These are phyloP conservation scores for Tolypocladium ovalisporum DNA, from an alignment of 2,329 filamentous ascomycete species.

Conservation along the genomic window DNA sequence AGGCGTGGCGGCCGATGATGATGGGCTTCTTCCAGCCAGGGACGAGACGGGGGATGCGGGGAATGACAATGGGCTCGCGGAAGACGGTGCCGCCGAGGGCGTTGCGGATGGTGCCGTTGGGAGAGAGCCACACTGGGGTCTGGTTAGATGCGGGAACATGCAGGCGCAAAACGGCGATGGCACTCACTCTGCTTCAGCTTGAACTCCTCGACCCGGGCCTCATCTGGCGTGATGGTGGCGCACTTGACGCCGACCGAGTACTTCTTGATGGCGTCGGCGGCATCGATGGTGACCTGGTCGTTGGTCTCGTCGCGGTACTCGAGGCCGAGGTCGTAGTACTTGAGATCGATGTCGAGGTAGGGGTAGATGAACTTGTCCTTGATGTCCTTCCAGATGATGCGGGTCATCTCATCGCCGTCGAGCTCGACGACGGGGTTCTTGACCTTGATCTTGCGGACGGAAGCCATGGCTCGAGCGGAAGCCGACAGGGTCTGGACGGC, in stretches of 20 bases:
- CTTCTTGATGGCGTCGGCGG: slow-evolving; percentile 96
- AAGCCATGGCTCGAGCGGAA: slow-evolving; percentile 55
- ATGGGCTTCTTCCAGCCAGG: slow-evolving; percentile 98
- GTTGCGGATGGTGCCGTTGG: slow-evolving; percentile 81
- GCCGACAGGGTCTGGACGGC: slow-evolving; percentile 40
- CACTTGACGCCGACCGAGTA: slow-evolving; percentile 99
- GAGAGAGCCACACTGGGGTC: slow-evolving; percentile 89
- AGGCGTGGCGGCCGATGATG: slow-evolving; percentile 96
- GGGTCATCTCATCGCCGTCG: slow-evolving; percentile 92
- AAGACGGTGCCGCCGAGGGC: slow-evolving; percentile 88
- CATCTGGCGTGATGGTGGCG: slow-evolving; percentile 96
- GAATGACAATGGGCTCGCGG: slow-evolving; percentile 97
- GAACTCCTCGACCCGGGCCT: slow-evolving; percentile 93
- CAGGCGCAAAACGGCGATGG: background rate
- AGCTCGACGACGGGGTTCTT: slow-evolving; percentile 98
- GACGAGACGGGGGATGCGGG: slow-evolving; percentile 82
- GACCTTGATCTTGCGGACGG: slow-evolving; percentile 86
- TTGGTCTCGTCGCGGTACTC: slow-evolving; percentile 93
- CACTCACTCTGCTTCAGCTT: slow-evolving; percentile 90
- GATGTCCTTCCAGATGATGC: slow-evolving; percentile 98
- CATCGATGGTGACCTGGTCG: slow-evolving; percentile 90
- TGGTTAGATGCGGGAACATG: slow-evolving; percentile 18
- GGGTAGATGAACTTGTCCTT: slow-evolving; percentile 98
- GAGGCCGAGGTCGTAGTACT: slow-evolving; percentile 93
- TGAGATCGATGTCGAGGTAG: slow-evolving; percentile 93